Percentiles rank a stretch among this genome's conserved stretches.
Evolutionary conservation across 2,329 filamentous ascomycete genomes (phyloP).

Genomic region (Aspergillus alliaceus): DNA sequence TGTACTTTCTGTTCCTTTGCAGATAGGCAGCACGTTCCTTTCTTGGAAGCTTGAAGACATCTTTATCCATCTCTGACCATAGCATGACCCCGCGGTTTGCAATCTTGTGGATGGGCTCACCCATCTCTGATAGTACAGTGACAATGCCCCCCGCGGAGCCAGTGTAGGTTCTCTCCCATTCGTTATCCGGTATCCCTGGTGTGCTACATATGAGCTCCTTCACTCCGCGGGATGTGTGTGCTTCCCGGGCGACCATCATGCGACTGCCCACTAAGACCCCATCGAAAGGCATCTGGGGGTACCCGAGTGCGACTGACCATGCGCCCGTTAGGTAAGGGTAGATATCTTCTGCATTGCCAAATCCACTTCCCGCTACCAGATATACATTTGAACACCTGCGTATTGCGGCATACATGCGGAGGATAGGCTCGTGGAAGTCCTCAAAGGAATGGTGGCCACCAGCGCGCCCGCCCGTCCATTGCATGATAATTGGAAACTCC

Average conservation of each 20-base stretch:
- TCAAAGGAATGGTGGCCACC: constrained; percentile 94
- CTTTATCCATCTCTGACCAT: constrained; percentile 39
- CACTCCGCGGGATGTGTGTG: constrained; percentile 77
- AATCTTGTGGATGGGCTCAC: constrained; percentile 42
- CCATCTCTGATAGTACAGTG: constrained; percentile 67
- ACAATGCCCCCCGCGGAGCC: constrained; percentile 85
- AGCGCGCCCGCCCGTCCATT: constrained; percentile 93
- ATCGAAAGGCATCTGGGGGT: constrained; percentile 91
- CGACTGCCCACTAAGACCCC: constrained; percentile 87
- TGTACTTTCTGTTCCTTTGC: constrained; percentile 81
- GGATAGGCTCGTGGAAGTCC: constrained; percentile 89
- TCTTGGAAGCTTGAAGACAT: constrained; percentile 18
- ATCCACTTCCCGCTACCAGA: constrained; percentile 85
- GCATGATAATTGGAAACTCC: constrained; percentile 84
- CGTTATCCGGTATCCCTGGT: constrained; percentile 69
- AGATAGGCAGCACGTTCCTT: constrained; percentile 65
- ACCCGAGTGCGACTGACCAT: constrained; percentile 85
- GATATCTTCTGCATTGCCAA: constrained; percentile 85
- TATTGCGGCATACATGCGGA: constrained; percentile 84
- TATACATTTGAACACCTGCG: constrained; percentile 73
- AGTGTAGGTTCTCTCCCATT: constrained; percentile 90
- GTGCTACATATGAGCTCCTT: constrained; percentile 85
- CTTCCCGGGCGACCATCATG: constrained; percentile 94
- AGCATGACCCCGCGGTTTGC: constrained; percentile 39
- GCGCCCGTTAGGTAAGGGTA: constrained; percentile 88